Base-by-base conservation (phyloP, 768 basidiomycete species). In the Mycena vitilis region DNA sequence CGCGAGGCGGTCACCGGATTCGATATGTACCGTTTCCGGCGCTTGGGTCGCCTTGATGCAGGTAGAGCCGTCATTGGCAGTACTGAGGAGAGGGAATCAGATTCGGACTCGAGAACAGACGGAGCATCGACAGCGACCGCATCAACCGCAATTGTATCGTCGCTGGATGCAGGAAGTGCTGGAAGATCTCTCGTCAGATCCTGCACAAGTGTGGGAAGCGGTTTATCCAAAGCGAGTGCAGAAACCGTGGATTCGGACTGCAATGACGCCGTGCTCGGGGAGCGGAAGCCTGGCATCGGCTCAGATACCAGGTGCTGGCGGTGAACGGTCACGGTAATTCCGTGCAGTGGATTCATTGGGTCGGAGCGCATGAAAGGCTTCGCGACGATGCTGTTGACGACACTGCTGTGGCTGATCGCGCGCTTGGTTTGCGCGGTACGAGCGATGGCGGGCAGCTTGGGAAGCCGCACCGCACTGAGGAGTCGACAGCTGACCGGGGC, bases 291-390 rank as follows among this genome's bases (percentile, higher is more conserved):
- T 8, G 66, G 42, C 22, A 23, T 56, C 5, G 54, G 54, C 25
- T 63, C 61, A 15, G 61, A 63, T 20, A 68, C 52, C 1, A 63
- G 42, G 22, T 40, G 44, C 22, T 68, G 59, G 18, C 57, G 51
- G 7, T 63, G 55, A 30, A 68, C 67, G 22, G 67, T 68, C 10
- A 68, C 52, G 2, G 52, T 68, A 36, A 68, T 58, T 2, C 67
- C 67, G 5, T 49, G 56, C 9, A 44, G 23, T 18, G 66, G 66
- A 51, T 42, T 51, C 0, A 16, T 49, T 12, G 54, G 54, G 38
- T 68, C 67, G 12, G 62, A 68, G 22, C 56, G 23, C 8, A 68
- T 68, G 45, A 64, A 64, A 0, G 67, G 67, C 22, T 40, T 44
- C 18, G 57, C 23, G 8, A 52, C 12, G 2, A 63, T 63, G 38